Evolutionary conservation across 768 basidiomycete genomes (phyloP).

Genomic region (Tulasnella sp.): DNA sequence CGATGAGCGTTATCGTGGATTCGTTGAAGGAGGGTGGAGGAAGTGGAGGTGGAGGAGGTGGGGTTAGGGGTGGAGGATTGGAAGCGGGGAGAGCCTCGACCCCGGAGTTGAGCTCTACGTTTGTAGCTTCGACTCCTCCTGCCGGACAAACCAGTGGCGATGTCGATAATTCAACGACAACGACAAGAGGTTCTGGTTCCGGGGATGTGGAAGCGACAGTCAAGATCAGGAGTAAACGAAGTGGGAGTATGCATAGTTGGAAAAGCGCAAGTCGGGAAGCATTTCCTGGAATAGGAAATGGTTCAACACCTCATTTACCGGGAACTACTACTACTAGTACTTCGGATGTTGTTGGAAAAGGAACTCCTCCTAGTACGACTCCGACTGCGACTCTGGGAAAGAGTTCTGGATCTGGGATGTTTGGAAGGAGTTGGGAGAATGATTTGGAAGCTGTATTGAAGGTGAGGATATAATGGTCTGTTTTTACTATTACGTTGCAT

Average conservation of each 20-base stretch:
- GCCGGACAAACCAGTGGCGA: too few relatives aligned
- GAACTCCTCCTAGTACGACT: neutral
- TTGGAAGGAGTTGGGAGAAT: slow-evolving; percentile 63
- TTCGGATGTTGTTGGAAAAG: neutral
- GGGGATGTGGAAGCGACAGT: too few relatives aligned
- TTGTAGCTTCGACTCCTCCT: too few relatives aligned
- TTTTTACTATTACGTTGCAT: neutral
- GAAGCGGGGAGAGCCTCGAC: too few relatives aligned
- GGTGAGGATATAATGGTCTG: slow-evolving; percentile 30
- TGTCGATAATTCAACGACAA: too few relatives aligned
- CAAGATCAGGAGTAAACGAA: slow-evolving; percentile 18
- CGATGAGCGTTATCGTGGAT: slow-evolving; percentile 66
- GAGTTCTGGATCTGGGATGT: slow-evolving; percentile 30
- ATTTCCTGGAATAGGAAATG: slow-evolving; percentile 7
- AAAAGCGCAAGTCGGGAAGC: slow-evolving; percentile 14
- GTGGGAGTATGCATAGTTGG: slow-evolving; percentile 20
- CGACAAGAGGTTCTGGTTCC: too few relatives aligned
- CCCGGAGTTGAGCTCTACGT: too few relatives aligned
- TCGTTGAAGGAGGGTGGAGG: too few relatives aligned
- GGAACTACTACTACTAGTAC: neutral
- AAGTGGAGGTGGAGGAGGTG: too few relatives aligned
- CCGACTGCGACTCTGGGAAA: slow-evolving; percentile 20
- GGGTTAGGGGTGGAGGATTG: too few relatives aligned
- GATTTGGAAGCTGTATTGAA: slow-evolving; percentile 82
- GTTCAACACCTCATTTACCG: slow-evolving; percentile 1